Percentiles rank a stretch among this genome's conserved stretches.
Evolutionary conservation across 2,329 filamentous ascomycete genomes (phyloP).

Genomic region (Aspergillus jensenii): DNA sequence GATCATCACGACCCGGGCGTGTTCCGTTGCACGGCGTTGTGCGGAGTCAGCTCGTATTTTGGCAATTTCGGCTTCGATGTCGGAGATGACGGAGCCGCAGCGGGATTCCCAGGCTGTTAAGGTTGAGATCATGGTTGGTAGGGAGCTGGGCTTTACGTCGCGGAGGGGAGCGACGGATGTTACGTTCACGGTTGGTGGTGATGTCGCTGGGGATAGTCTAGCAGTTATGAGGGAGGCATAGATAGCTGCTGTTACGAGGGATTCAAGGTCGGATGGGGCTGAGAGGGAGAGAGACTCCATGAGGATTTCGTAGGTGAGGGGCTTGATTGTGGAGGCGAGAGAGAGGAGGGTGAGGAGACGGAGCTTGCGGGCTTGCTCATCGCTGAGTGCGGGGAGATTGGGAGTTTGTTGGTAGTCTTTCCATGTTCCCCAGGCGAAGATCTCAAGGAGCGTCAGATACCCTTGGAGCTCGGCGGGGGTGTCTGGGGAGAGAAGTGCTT

Average conservation of each 20-base stretch:
- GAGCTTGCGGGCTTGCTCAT: conserved; percentile 77
- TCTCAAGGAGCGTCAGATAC: conserved; percentile 72
- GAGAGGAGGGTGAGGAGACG: conserved; percentile 86
- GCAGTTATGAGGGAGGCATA: conserved; percentile 81
- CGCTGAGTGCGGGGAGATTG: conserved; percentile 69
- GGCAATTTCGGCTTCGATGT: conserved; percentile 73
- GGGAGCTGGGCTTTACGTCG: conserved; percentile 73
- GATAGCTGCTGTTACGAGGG: conserved; percentile 80
- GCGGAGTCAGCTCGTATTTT: conserved; percentile 62
- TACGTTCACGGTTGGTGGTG: conserved; percentile 70
- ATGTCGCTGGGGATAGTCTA: conserved; percentile 84
- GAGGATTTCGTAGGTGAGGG: conserved; percentile 73
- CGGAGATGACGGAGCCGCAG: conserved; percentile 70
- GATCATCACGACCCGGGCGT: conserved; percentile 50
- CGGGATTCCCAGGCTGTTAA: conserved; percentile 75
- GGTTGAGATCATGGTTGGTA: conserved; percentile 66
- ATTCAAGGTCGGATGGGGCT: conserved; percentile 71
- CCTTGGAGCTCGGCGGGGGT: conserved; percentile 60
- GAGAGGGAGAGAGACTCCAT: conserved; percentile 66
- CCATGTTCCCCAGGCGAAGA: conserved; percentile 93
- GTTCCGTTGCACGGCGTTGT: conserved; percentile 52
- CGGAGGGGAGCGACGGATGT: conserved; percentile 80
- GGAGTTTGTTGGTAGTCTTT: conserved; percentile 65
- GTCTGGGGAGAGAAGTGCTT: conserved; percentile 60
- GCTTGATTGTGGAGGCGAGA: conserved; percentile 65